phyloP scores from a whole-genome alignment of 1,284 basidiomycete species.

The Neolentinus lepideus region DNA sequence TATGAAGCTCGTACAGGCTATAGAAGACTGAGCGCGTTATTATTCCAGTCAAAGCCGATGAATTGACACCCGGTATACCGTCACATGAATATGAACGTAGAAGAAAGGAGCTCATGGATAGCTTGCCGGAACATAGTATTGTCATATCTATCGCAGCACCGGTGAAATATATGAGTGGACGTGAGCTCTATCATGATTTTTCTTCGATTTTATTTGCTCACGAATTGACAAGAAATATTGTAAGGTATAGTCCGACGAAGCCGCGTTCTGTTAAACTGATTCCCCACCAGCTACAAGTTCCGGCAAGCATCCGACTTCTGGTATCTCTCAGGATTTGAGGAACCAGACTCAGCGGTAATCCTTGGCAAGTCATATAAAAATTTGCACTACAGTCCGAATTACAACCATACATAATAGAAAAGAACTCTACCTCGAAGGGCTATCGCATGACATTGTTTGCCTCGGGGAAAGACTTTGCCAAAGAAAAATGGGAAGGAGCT shows the following conservation, averaged over 20 bases:
- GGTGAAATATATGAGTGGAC: conserved; percentile 83
- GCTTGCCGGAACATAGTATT: conserved; percentile 68
- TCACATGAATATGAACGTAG: conserved; percentile 80
- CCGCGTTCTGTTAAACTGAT: neutral
- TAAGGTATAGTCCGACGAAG: conserved; percentile 13
- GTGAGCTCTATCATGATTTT: conserved; percentile 35
- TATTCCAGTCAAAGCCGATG: conserved; percentile 24
- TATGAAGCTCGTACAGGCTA: neutral
- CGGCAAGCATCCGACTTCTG: conserved; percentile 90
- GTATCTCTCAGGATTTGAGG: conserved; percentile 94
- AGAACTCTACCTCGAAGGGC: conserved; percentile 52
- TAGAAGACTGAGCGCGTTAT: neutral
- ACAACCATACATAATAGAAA: neutral
- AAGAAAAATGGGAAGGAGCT: conserved; percentile 93
- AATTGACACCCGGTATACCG: conserved; percentile 85
- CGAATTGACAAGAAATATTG: conserved; percentile 37
- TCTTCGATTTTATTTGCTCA: neutral
- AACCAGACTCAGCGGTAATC: conserved; percentile 86
- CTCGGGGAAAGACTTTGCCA: conserved; percentile 66
- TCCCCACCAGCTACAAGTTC: conserved; percentile 84
- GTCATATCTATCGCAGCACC: conserved; percentile 80
- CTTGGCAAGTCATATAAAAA: conserved; percentile 45
- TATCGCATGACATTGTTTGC: conserved; percentile 90
- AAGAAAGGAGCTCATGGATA: conserved; percentile 67
- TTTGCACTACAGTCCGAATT: neutral